Conservation (phyloP, 1,284 basidiomycete genomes). For the Mycena citricolor region DNA sequence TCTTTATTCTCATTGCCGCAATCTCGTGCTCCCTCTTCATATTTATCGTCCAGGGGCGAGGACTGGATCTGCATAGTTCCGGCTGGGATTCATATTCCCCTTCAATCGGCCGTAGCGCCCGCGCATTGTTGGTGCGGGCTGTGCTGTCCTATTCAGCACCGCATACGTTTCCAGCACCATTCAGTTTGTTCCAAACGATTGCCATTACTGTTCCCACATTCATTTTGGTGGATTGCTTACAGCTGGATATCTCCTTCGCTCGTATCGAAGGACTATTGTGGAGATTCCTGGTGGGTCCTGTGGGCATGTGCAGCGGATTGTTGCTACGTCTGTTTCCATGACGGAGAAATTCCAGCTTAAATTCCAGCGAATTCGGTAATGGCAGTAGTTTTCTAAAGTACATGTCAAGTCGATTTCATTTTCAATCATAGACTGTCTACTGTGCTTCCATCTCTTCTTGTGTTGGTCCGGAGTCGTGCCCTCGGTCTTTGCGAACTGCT, state of each 20-base stretch:
- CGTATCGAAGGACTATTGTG: constrained; percentile 38
- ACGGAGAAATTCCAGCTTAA: background rate
- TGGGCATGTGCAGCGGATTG: constrained; percentile 27
- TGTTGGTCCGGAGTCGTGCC: constrained; percentile 47
- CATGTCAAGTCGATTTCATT: too few species aligned
- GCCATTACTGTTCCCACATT: constrained; percentile 30
- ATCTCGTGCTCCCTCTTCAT: constrained; percentile 36
- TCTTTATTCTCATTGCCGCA: constrained; percentile 35
- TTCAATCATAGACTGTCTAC: constrained; percentile 12
- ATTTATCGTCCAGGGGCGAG: constrained; percentile 24
- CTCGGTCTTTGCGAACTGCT: constrained; percentile 72
- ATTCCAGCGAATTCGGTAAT: background rate
- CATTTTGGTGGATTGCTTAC: constrained; percentile 9
- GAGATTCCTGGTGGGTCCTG: constrained; percentile 44
- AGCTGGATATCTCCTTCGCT: constrained; percentile 16
- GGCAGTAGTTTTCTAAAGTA: too few species aligned
- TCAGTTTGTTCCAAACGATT: constrained; percentile 42
- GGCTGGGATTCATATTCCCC: constrained; percentile 51
- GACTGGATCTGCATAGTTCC: constrained; percentile 11
- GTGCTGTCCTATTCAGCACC: constrained; percentile 39
- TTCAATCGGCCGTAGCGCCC: constrained; percentile 44
- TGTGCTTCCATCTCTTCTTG: constrained; percentile 55
- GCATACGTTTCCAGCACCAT: constrained; percentile 49
- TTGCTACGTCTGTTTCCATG: background rate
- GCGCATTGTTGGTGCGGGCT: constrained; percentile 40